Evolutionary conservation across 1,139 yeast species (phyloP), one percentile per base, ranked within the genome.

Genomic region (Blastobotrys petasosporus): DNA sequence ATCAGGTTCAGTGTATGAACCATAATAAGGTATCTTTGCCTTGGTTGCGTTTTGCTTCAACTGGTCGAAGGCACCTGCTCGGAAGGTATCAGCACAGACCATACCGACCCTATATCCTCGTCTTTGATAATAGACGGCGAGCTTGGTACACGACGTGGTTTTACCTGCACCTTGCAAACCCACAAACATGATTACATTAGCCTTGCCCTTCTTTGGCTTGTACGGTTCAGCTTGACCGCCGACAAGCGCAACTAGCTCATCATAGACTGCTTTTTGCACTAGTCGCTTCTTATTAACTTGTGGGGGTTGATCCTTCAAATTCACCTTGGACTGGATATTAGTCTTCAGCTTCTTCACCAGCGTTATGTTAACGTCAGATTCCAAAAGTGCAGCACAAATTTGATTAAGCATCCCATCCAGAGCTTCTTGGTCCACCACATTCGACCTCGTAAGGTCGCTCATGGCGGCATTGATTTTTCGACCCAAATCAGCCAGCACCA

Each of bases 41-140:
- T 88, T 87, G 45, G 92, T 87, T 25, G 98, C 97, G 66, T 92
- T 92, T 68, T 92, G 98, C 64, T 92, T 92, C 67, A 92, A 76
- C 72, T 92, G 98, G 68, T 92, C 98, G 71, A 92, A 92, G 1
- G 98, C 98, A 75, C 98, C 98, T 32, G 98, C 98, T 75, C 98
- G 81, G 73, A 92, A 92, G 35, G 98, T 92, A 73, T 92, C 98
- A 2, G 98, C 98, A 78, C 98, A 94, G 28, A 92, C 97, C 60
- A 92, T 72, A 44, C 98, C 98, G 39, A 88, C 95, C 63, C 87
- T 88, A 68, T 82, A 87, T 1, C 97, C 97, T 62, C 97, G 75
- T 64, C 92, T 80, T 61, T 90, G 92, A 64, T 92, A 94, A 66
- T 86, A 90, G 1, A 87, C 94, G 0, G 98, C 98, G 57, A 92